Conservation (phyloP, 2,329 filamentous ascomycete genomes). For the Monosporascus sp. region DNA sequence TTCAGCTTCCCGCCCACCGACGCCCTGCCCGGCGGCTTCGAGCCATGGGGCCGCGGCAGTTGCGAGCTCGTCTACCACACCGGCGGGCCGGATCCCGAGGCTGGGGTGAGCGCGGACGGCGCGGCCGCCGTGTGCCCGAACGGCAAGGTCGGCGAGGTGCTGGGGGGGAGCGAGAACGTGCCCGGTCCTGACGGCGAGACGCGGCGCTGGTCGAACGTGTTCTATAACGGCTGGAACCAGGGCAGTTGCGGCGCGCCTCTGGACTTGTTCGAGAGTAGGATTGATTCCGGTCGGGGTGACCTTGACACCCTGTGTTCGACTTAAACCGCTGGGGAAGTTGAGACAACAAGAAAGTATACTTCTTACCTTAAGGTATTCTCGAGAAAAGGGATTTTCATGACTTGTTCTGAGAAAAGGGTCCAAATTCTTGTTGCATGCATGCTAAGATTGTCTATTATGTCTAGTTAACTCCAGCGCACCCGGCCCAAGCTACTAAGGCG, state of each 20-base stretch:
- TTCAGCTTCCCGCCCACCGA: constrained; percentile 14
- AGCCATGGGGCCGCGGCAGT: constrained; percentile 24
- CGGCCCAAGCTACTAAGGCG: too few species aligned
- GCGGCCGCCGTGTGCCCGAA: constrained; percentile 15
- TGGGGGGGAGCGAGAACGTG: constrained; percentile 6
- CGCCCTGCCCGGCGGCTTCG: constrained; percentile 23
- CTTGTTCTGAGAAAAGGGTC: too few species aligned
- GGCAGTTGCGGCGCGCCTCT: constrained; percentile 20
- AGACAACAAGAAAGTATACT: too few species aligned
- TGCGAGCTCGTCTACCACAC: constrained; percentile 24
- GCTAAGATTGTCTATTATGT: too few species aligned
- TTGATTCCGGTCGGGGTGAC: constrained; percentile 18
- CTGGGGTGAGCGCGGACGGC: constrained; percentile 1
- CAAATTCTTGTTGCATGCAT: too few species aligned
- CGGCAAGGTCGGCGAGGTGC: constrained; percentile 7
- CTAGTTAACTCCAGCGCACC: too few species aligned
- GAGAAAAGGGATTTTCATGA: too few species aligned
- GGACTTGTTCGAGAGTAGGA: constrained; percentile 12
- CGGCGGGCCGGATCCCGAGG: constrained; percentile 7
- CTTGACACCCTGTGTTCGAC: constrained; percentile 9
- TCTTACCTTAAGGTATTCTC: too few species aligned
- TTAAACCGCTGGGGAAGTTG: too few species aligned
- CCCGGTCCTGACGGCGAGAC: neutral
- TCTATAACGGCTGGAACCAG: constrained; percentile 27
- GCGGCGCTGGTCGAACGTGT: constrained; percentile 18